These are phyloP conservation scores for Sungouiozyma intestinalis DNA, from an alignment of 805 yeast species.

Conservation along the genomic window DNA sequence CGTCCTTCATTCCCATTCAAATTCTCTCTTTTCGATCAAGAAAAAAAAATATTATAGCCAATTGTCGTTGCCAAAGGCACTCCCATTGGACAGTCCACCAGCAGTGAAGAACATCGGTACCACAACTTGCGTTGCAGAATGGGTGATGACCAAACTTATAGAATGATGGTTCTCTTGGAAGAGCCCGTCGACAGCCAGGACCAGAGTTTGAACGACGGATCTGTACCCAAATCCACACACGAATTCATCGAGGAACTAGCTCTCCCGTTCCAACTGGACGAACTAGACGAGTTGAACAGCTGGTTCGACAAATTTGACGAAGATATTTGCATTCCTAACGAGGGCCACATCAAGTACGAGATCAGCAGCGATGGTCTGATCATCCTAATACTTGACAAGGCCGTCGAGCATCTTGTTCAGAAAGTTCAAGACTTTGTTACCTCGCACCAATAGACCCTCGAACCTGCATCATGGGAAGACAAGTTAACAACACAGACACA, in stretches of 20 bases:
- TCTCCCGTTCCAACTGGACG: slow-evolving; percentile 24
- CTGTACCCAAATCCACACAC: slow-evolving; percentile 18
- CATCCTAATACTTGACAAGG: slow-evolving; percentile 24
- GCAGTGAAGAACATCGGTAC: slow-evolving; percentile 9
- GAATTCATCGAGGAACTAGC: slow-evolving; percentile 27
- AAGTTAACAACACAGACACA: too few relatives aligned
- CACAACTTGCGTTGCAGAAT: too few relatives aligned
- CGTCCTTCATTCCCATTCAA: not conserved
- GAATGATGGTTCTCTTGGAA: slow-evolving; percentile 25
- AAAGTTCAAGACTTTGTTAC: slow-evolving; percentile 23
- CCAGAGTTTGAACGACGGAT: slow-evolving; percentile 1
- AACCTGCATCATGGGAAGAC: too few relatives aligned
- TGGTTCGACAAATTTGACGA: slow-evolving; percentile 31
- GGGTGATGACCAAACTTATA: slow-evolving; percentile 8
- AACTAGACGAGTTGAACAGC: slow-evolving; percentile 22
- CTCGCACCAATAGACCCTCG: slow-evolving; percentile 4
- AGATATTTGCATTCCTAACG: slow-evolving; percentile 29
- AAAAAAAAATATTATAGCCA: not conserved
- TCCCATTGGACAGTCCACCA: not conserved
- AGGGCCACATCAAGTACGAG: slow-evolving; percentile 30
- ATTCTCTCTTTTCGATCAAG: too few relatives aligned
- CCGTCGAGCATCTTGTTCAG: slow-evolving; percentile 18
- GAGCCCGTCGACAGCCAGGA: slow-evolving; percentile 14
- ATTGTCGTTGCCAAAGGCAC: not conserved
- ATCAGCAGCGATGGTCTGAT: slow-evolving; percentile 30